These are phyloP conservation scores for Alopecurus myosuroides DNA, from an alignment of 176 grass and related monocot species.

Conservation along the genomic window DNA sequence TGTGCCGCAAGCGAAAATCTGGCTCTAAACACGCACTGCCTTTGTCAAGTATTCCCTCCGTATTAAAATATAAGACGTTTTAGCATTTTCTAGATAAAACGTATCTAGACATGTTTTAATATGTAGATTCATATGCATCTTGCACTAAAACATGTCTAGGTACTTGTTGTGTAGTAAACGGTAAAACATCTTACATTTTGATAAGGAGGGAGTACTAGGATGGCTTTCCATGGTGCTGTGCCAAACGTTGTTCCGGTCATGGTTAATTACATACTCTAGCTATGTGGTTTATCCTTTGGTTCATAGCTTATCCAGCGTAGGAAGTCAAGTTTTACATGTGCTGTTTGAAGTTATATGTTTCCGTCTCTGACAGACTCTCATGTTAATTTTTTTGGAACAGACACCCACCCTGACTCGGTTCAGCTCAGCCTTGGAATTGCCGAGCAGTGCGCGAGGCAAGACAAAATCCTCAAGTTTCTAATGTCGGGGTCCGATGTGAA, in stretches of 20 bases:
- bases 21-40: too few species aligned
- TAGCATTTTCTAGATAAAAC: too few species aligned
- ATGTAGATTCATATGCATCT: too few species aligned
- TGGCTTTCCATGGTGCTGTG: not conserved
- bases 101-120: too few species aligned
- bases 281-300: not conserved
- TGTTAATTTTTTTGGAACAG: slow-evolving; percentile 31
- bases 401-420: slow-evolving; percentile 45
- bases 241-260: not conserved
- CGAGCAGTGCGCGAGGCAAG: slow-evolving; percentile 60
- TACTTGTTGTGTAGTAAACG: too few species aligned
- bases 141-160: too few species aligned
- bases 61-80: too few species aligned
- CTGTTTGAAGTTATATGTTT: not conserved
- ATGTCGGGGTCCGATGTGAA: slow-evolving; percentile 45
- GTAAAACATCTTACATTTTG: too few species aligned
- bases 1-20: not conserved
- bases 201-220: too few species aligned
- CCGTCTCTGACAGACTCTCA: not conserved
- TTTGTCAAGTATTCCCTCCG: not conserved
- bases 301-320: not conserved
- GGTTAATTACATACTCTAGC: not conserved
- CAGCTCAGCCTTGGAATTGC: slow-evolving; percentile 67
- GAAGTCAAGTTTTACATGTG: not conserved
- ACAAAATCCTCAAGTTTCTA: slow-evolving; percentile 74